Percentiles rank a stretch among this genome's conserved stretches.
Conservation (phyloP, 495 filamentous ascomycete species). For the Penicillium atrosanguineum region DNA sequence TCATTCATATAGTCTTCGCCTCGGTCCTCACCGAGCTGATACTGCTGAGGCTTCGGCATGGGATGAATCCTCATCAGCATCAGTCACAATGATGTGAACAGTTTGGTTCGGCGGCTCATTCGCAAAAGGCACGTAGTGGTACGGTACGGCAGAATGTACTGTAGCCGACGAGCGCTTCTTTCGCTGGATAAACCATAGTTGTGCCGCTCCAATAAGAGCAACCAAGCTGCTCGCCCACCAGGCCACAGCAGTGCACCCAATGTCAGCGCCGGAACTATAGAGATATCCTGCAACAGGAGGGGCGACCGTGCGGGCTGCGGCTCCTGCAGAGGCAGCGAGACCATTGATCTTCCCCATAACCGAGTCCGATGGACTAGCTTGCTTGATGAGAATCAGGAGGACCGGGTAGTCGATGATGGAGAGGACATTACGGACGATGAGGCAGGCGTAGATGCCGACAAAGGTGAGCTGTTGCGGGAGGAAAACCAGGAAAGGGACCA, state of each 20-base stretch:
- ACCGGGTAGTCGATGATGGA: constrained; percentile 77
- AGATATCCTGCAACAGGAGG: constrained; percentile 73
- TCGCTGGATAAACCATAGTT: constrained; percentile 63
- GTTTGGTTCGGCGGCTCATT: constrained; percentile 27
- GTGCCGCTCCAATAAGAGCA: constrained; percentile 64
- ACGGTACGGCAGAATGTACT: constrained; percentile 32
- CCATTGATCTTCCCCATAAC: constrained; percentile 79
- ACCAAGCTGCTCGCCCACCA: constrained; percentile 77
- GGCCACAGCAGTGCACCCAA: constrained; percentile 70
- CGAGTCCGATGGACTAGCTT: constrained; percentile 65
- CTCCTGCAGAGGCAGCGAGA: constrained; percentile 74
- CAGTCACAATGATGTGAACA: constrained; percentile 39
- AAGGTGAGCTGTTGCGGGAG: constrained; percentile 58
- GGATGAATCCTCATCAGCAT: constrained; percentile 15
- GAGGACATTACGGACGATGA: constrained; percentile 70
- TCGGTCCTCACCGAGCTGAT: neutral
- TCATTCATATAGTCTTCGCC: neutral
- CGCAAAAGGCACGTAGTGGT: constrained; percentile 25
- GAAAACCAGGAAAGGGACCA: constrained; percentile 67
- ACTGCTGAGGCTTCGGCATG: neutral
- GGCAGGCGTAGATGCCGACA: constrained; percentile 68
- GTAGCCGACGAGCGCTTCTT: constrained; percentile 41
- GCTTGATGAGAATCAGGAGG: constrained; percentile 79
- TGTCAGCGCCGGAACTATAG: constrained; percentile 63
- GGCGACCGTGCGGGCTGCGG: constrained; percentile 71